A percentile compares a stretch with the other conserved stretches of the same genome.
phyloP scores from a whole-genome alignment of 2,329 filamentous ascomycete species.

The Trichoderma asperellum region DNA sequence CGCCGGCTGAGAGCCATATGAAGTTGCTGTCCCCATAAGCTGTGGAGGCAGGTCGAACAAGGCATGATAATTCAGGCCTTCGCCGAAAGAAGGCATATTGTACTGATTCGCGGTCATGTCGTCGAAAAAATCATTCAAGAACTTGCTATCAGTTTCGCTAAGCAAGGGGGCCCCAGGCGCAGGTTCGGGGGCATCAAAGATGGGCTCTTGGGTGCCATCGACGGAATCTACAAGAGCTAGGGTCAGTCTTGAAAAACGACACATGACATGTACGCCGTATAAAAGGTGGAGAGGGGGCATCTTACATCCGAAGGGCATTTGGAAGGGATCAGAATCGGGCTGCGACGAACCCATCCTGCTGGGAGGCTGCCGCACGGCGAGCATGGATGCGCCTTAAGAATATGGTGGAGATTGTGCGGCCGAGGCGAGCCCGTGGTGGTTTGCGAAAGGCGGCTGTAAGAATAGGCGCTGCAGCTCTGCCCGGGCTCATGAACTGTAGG shows the following conservation, averaged over 20 bases:
- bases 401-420: slow-evolving; percentile 4
- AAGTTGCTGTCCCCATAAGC: slow-evolving; percentile 68
- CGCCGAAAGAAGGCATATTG: slow-evolving; percentile 54
- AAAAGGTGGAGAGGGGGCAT: slow-evolving; percentile 32
- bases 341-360: slow-evolving; percentile 64
- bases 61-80: slow-evolving; percentile 54
- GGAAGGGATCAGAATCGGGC: slow-evolving; percentile 54
- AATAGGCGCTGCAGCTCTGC: slow-evolving; percentile 14
- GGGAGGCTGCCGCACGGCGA: slow-evolving; percentile 56
- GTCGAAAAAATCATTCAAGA: slow-evolving; percentile 62
- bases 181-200: slow-evolving; percentile 61
- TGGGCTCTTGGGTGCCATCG: slow-evolving; percentile 50
- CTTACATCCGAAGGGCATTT: slow-evolving; percentile 70
- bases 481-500: slow-evolving; percentile 11
- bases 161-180: slow-evolving; percentile 68
- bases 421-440: slow-evolving; percentile 1
- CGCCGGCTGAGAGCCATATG: slow-evolving; percentile 58
- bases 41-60: slow-evolving; percentile 65
- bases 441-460: slow-evolving; percentile 8
- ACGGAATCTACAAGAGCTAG: slow-evolving; percentile 48
- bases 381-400: slow-evolving; percentile 55
- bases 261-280: background rate
- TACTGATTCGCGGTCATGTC: slow-evolving; percentile 57
- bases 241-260: slow-evolving; percentile 8
- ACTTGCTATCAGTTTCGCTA: slow-evolving; percentile 62